These are phyloP conservation scores for Penicillium sp. DNA, from an alignment of 2,329 filamentous ascomycete genomes.

Conservation along the genomic window DNA sequence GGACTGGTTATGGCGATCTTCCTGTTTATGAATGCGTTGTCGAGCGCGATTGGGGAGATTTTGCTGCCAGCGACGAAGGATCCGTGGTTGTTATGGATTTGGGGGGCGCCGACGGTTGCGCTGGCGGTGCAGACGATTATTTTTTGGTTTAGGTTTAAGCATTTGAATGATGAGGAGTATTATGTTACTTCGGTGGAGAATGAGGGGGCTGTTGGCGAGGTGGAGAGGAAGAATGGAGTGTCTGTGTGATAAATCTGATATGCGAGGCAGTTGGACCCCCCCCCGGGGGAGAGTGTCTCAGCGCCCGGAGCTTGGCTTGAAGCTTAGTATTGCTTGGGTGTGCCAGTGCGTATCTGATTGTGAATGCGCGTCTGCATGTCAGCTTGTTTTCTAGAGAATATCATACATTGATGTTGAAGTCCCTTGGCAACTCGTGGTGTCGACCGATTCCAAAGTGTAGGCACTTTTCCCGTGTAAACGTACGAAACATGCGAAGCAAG, in stretches of 20 bases:
- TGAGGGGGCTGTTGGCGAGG: neutral
- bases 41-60: conserved; percentile 44
- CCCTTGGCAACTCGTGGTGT: too few relatives aligned
- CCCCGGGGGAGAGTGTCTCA: neutral
- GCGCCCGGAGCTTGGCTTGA: neutral
- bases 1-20: conserved; percentile 45
- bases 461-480: too few relatives aligned
- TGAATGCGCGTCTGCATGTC: too few relatives aligned
- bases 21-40: conserved; percentile 44
- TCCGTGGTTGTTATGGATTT: conserved; percentile 52
- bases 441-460: too few relatives aligned
- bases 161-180: conserved; percentile 53
- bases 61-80: conserved; percentile 49
- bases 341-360: neutral
- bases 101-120: conserved; percentile 52
- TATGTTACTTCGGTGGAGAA: neutral
- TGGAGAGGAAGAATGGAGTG: neutral
- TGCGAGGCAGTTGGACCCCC: neutral
- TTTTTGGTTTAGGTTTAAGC: conserved; percentile 51
- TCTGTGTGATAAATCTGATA: neutral
- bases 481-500: too few relatives aligned
- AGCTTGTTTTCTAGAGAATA: too few relatives aligned
- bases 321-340: neutral
- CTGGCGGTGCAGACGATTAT: conserved; percentile 50
- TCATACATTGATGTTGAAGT: too few relatives aligned